Evolutionary conservation across 2,329 filamentous ascomycete genomes (phyloP).

Genomic region (Canariomyces notabilis): DNA sequence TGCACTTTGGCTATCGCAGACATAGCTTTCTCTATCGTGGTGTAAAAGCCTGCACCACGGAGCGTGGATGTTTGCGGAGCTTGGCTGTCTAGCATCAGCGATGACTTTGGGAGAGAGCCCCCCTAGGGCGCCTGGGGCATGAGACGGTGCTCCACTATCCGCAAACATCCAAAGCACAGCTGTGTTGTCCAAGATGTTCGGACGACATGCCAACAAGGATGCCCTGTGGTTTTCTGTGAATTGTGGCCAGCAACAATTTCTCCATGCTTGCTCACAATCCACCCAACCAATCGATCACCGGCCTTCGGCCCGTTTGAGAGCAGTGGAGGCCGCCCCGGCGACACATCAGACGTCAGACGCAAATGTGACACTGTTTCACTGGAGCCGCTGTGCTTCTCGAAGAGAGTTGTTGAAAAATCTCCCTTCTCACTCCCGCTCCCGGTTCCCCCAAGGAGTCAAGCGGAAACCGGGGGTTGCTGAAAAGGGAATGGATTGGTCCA

Average conservation of each 20-base stretch:
- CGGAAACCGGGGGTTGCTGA: constrained; percentile 6
- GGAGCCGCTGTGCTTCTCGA: constrained; percentile 13
- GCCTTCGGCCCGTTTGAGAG: constrained; percentile 16
- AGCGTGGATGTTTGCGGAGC: neutral
- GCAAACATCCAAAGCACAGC: neutral
- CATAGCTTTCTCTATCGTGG: neutral
- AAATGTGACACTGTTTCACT: constrained; percentile 17
- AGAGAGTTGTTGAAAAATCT: neutral
- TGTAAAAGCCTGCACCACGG: no score
- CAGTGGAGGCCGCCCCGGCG: constrained; percentile 17
- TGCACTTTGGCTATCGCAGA: neutral
- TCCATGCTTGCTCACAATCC: neutral
- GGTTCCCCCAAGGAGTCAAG: constrained; percentile 9
- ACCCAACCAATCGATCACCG: no score
- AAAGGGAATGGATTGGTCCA: constrained; percentile 10
- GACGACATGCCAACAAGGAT: neutral
- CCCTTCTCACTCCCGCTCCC: neutral
- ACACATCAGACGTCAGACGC: constrained; percentile 18
- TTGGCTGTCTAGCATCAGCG: neutral
- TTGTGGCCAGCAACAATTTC: neutral
- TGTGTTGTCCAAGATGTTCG: constrained; percentile 3
- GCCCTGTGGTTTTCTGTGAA: neutral
- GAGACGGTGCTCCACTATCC: neutral
- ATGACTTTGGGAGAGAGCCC: constrained; percentile 2
- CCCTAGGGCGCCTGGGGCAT: neutral